These are phyloP conservation scores for Aspergillus leporis DNA, from an alignment of 495 filamentous ascomycete genomes.

Conservation along the genomic window DNA sequence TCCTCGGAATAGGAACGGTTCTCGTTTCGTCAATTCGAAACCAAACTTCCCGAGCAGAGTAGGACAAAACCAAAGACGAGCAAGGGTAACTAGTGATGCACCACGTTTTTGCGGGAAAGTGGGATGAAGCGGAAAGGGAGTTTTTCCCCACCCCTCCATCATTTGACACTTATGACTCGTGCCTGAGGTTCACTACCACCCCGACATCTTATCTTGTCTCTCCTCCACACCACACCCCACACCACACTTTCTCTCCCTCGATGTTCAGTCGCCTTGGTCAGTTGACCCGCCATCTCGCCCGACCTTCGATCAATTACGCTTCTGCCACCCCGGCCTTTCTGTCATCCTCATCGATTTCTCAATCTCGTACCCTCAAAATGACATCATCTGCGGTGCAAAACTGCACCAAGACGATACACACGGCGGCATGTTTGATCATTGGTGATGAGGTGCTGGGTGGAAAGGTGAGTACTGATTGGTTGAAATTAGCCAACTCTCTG, in stretches of 20 bases:
- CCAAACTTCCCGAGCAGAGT: background rate
- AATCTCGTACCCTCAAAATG: constrained; percentile 46
- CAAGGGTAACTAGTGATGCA: background rate
- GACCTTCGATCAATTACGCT: constrained; percentile 56
- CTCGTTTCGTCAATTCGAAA: background rate
- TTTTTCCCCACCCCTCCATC: constrained; percentile 2
- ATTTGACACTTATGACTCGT: background rate
- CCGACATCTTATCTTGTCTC: background rate
- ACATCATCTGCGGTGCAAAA: constrained; percentile 52
- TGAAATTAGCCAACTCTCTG: background rate
- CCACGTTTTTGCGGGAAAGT: constrained; percentile 6
- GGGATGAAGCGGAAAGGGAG: constrained; percentile 8
- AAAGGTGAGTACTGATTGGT: constrained; percentile 59
- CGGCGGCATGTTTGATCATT: constrained; percentile 92
- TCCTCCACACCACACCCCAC: constrained; percentile 7
- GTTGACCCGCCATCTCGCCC: constrained; percentile 69
- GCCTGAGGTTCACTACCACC: background rate
- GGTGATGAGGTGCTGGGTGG: constrained; percentile 97
- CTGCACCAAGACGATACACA: constrained; percentile 69
- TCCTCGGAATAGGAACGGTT: background rate
- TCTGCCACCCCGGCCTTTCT: constrained; percentile 37
- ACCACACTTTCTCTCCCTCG: constrained; percentile 10
- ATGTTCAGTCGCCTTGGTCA: constrained; percentile 80
- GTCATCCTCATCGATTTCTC: constrained; percentile 40
- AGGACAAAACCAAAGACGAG: background rate